Evolutionary conservation across 495 filamentous ascomycete genomes (phyloP).

Genomic region (Podospora sp.): DNA sequence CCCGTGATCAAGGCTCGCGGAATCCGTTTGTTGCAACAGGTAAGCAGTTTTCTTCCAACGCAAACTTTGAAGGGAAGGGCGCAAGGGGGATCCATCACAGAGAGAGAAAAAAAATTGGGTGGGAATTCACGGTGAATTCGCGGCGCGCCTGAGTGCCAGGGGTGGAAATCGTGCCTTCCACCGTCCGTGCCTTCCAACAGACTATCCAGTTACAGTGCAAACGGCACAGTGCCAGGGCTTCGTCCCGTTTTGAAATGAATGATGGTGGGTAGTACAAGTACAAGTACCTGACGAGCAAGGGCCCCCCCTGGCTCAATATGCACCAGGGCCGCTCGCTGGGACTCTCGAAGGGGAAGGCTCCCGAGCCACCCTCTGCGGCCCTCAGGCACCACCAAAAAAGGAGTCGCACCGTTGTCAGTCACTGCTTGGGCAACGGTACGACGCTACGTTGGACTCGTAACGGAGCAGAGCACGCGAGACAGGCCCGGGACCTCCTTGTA

Average conservation of each 20-base stretch:
- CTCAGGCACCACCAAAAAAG: slow-evolving; percentile 23
- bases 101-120: not conserved
- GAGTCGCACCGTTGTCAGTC: slow-evolving; percentile 22
- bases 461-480: slow-evolving; percentile 29
- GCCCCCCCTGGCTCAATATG: slow-evolving; percentile 26
- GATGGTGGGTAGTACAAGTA: slow-evolving; percentile 15
- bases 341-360: slow-evolving; percentile 30
- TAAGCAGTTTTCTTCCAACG: not conserved
- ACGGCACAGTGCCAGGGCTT: not conserved
- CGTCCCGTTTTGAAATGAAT: slow-evolving; percentile 14
- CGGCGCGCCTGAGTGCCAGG: slow-evolving; percentile 4
- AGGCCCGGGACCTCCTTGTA: slow-evolving; percentile 24
- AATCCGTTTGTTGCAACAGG: not conserved
- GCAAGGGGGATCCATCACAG: not conserved
- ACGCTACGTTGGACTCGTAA: slow-evolving; percentile 29
- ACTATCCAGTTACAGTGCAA: not conserved
- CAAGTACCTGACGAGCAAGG: slow-evolving; percentile 17
- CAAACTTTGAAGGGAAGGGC: not conserved
- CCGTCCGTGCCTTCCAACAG: not conserved
- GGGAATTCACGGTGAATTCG: slow-evolving; percentile 6
- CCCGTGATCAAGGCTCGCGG: not conserved
- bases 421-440: slow-evolving; percentile 24
- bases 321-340: slow-evolving; percentile 33
- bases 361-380: slow-evolving; percentile 20
- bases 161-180: not conserved